Conservation (phyloP, 2,329 filamentous ascomycete genomes). For the Dichotomopilus funicola region DNA sequence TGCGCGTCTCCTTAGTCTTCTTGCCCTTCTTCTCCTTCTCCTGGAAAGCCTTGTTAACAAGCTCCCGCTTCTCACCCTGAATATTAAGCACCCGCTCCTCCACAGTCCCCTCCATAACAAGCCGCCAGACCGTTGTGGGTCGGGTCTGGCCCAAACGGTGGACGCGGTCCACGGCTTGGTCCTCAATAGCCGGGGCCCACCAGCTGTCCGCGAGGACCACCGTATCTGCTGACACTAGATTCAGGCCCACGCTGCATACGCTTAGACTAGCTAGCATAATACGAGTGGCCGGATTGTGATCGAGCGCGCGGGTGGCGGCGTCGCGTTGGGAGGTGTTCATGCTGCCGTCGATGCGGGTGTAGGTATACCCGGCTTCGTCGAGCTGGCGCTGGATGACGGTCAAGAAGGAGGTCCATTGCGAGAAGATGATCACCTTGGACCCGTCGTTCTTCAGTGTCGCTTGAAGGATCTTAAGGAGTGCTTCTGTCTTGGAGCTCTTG, state of each 20-base stretch:
- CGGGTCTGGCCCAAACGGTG: conserved; percentile 78
- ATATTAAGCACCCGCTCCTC: conserved; percentile 76
- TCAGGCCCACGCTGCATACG: conserved; percentile 80
- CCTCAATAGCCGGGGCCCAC: conserved; percentile 92
- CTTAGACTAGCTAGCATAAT: conserved; percentile 76
- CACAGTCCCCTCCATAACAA: conserved; percentile 73
- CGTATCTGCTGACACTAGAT: conserved; percentile 78
- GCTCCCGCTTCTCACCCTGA: conserved; percentile 69
- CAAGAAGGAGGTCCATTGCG: conserved; percentile 71
- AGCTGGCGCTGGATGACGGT: conserved; percentile 66
- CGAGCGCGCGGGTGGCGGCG: conserved; percentile 59
- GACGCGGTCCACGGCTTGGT: conserved; percentile 84
- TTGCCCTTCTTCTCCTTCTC: conserved; percentile 55
- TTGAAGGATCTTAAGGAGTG: conserved; percentile 66
- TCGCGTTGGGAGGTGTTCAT: conserved; percentile 71
- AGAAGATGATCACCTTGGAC: conserved; percentile 68
- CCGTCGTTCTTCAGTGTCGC: conserved; percentile 58
- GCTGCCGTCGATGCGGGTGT: conserved; percentile 70
- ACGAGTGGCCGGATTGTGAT: conserved; percentile 58
- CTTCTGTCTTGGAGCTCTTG: conserved; percentile 77
- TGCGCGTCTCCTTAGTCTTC: conserved; percentile 50
- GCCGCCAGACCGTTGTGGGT: conserved; percentile 69
- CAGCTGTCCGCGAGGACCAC: conserved; percentile 76
- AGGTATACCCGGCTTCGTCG: conserved; percentile 51
- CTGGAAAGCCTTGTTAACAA: conserved; percentile 73